Evolutionary conservation across 495 filamentous ascomycete species (phyloP).

Genomic region (Aspergillus nidulans): DNA sequence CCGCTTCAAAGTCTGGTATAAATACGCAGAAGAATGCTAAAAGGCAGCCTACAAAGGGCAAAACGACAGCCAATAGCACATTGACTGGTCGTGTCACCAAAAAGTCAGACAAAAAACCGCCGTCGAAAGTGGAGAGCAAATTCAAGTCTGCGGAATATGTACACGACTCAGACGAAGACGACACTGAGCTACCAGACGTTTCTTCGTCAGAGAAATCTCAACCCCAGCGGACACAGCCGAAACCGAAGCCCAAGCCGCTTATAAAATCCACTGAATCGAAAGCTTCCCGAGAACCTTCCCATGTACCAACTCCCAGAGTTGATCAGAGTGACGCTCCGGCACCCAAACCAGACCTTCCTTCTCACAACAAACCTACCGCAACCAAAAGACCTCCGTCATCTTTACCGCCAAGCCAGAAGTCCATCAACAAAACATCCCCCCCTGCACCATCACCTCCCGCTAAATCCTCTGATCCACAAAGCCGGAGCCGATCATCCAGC

Average conservation of each 20-base stretch:
- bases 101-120: constrained; percentile 46
- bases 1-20: constrained; percentile 50
- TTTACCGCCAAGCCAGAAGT: constrained; percentile 39
- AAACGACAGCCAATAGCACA: constrained; percentile 44
- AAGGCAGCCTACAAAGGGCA: constrained; percentile 52
- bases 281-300: constrained; percentile 16
- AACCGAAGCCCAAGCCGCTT: constrained; percentile 17
- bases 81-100: constrained; percentile 50
- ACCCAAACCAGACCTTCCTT: constrained; percentile 10
- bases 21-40: constrained; percentile 55
- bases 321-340: constrained; percentile 7
- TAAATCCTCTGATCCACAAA: constrained; percentile 63
- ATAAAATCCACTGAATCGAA: constrained; percentile 16
- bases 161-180: constrained; percentile 70
- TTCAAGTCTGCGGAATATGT: constrained; percentile 73
- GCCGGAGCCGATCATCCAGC: constrained; percentile 37
- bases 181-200: constrained; percentile 47
- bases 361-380: constrained; percentile 23
- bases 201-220: constrained; percentile 31
- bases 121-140: constrained; percentile 39
- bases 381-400: constrained; percentile 38
- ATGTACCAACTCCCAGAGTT: constrained; percentile 18
- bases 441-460: constrained; percentile 71
- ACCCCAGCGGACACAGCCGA: constrained; percentile 19
- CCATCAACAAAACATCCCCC: constrained; percentile 69